Evolutionary conservation across 1,284 basidiomycete species (phyloP).

Genomic region (Rhodofomes roseus): DNA sequence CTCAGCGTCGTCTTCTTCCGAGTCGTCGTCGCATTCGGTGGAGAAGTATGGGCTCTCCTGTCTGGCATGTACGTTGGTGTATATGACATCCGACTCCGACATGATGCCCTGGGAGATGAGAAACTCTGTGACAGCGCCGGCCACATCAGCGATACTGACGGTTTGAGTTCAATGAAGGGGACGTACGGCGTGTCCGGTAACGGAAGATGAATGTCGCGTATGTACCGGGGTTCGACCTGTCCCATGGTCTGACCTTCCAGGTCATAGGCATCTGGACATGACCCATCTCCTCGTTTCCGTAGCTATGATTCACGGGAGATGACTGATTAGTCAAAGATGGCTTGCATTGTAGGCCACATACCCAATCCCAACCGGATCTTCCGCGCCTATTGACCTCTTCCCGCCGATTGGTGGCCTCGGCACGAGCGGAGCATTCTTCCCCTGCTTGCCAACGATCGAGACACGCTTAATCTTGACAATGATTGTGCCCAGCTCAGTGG

Average conservation of each 20-base stretch:
- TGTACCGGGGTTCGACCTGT: slow-evolving; percentile 34
- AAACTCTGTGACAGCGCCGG: slow-evolving; percentile 16
- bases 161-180: not conserved
- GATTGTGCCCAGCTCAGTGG: slow-evolving; percentile 48
- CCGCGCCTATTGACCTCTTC: slow-evolving; percentile 13
- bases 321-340: not conserved
- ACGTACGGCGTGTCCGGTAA: slow-evolving; percentile 48
- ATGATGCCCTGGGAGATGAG: slow-evolving; percentile 25
- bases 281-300: slow-evolving; percentile 37
- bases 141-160: not conserved
- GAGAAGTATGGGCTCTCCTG: not conserved
- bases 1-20: not conserved
- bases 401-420: slow-evolving; percentile 18
- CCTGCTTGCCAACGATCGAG: slow-evolving; percentile 27
- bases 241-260: slow-evolving; percentile 46
- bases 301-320: slow-evolving; percentile 34
- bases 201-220: slow-evolving; percentile 58
- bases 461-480: slow-evolving; percentile 52
- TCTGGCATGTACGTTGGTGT: not conserved
- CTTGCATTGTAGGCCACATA: slow-evolving; percentile 5
- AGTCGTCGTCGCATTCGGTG: not conserved
- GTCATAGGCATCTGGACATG: slow-evolving; percentile 41
- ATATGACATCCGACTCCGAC: not conserved
- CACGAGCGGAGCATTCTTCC: slow-evolving; percentile 14
- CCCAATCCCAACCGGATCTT: slow-evolving; percentile 14